Conservation (phyloP, 805 yeast species). For the Kodamaea lidongshanica region DNA sequence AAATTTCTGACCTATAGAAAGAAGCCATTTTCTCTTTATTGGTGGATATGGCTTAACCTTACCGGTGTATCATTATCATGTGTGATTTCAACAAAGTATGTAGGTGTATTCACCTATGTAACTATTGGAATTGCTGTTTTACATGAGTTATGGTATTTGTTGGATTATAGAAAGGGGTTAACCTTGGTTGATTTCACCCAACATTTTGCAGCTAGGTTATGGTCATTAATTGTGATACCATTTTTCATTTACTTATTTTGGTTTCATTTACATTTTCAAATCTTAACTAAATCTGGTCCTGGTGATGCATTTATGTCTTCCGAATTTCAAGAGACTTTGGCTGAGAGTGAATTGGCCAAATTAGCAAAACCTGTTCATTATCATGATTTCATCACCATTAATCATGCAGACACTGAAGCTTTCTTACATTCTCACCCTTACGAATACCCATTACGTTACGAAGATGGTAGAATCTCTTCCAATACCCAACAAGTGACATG, state of each 20-base stretch:
- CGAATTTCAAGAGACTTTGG: conserved; percentile 87
- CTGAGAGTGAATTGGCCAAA: conserved; percentile 71
- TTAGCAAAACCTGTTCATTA: conserved; percentile 68
- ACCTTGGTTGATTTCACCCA: conserved; percentile 48
- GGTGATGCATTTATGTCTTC: conserved; percentile 96
- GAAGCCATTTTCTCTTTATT: conserved; percentile 56
- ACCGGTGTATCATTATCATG: conserved; percentile 87
- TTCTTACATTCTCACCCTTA: conserved; percentile 76
- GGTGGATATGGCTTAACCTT: conserved; percentile 84
- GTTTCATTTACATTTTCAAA: conserved; percentile 86
- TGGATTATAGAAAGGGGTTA: conserved; percentile 66
- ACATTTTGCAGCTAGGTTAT: conserved; percentile 72
- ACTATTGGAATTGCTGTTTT: conserved; percentile 84
- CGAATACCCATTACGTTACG: conserved; percentile 83
- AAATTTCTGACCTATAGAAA: conserved; percentile 65
- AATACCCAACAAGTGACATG: conserved; percentile 93
- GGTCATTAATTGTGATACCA: conserved; percentile 71
- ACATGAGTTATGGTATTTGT: conserved; percentile 80
- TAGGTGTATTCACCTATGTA: conserved; percentile 86
- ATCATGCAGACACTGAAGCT: conserved; percentile 74
- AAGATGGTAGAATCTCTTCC: conserved; percentile 92
- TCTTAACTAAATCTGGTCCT: conserved; percentile 83
- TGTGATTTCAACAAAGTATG: conserved; percentile 93
- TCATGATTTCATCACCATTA: conserved; percentile 68
- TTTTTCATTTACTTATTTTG: conserved; percentile 75